Evolutionary conservation across 345 rosid species (phyloP).

Genomic region (Pugionium cornutum): DNA sequence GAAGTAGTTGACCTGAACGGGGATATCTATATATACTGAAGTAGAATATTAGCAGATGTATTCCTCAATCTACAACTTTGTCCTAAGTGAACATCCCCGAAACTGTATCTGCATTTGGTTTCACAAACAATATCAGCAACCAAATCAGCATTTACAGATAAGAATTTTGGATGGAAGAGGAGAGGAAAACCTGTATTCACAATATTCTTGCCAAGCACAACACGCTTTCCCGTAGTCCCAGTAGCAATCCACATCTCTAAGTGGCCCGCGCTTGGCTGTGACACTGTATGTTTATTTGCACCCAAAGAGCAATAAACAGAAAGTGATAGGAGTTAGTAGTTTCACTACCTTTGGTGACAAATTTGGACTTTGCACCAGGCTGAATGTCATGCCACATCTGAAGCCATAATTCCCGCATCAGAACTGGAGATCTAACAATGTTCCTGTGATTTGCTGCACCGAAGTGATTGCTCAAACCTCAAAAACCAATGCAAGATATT

Average conservation of each 20-base stretch:
- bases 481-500: not conserved
- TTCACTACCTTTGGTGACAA: constrained; percentile 83
- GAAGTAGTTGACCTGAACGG: constrained; percentile 31
- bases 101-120: constrained; percentile 58
- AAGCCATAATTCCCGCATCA: constrained; percentile 99
- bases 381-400: constrained; percentile 97
- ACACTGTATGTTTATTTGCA: constrained; percentile 25
- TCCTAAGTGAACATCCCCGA: constrained; percentile 95
- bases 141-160: not conserved
- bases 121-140: not conserved
- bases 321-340: not conserved
- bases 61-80: constrained; percentile 97
- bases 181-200: constrained; percentile 79
- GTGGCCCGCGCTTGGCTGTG: constrained; percentile 90
- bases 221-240: constrained; percentile 99
- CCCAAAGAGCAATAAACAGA: not conserved
- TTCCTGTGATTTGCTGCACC: constrained; percentile 94
- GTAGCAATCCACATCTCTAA: constrained; percentile 90
- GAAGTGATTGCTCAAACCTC: constrained; percentile 2
- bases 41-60: constrained; percentile 61
- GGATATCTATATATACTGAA: constrained; percentile 61
- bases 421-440: constrained; percentile 82
- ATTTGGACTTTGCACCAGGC: constrained; percentile 60
- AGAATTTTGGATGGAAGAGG: constrained; percentile 19
- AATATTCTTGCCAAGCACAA: constrained; percentile 92